These are phyloP conservation scores for Diaporthe sp. DNA, from an alignment of 2,329 filamentous ascomycete species.

Conservation along the genomic window DNA sequence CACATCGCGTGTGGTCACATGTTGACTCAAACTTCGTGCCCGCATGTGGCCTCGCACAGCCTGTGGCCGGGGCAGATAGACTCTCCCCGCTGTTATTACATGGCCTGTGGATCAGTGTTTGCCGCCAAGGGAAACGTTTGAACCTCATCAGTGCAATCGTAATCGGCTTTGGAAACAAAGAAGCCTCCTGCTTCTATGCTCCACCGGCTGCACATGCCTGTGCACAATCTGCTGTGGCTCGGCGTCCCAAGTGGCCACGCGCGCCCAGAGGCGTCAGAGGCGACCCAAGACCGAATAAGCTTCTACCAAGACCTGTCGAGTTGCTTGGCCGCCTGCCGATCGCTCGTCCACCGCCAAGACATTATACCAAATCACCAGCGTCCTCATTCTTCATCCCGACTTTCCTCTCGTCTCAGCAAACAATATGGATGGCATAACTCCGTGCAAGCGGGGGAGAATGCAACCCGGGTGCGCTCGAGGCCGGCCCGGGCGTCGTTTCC, in stretches of 20 bases:
- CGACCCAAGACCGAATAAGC: slow-evolving; percentile 3
- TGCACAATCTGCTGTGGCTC: not conserved
- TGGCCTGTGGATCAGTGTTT: not conserved
- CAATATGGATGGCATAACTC: slow-evolving; percentile 27
- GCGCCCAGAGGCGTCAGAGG: not conserved
- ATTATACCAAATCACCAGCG: not conserved
- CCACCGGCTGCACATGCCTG: not conserved
- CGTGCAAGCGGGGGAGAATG: slow-evolving; percentile 14
- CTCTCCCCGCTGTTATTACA: not conserved
- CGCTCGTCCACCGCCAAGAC: not conserved
- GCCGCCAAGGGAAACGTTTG: slow-evolving; percentile 11
- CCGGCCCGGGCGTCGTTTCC: slow-evolving; percentile 25
- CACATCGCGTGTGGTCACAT: not conserved
- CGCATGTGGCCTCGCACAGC: not conserved
- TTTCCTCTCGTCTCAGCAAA: slow-evolving; percentile 25
- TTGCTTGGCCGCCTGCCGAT: slow-evolving; percentile 11
- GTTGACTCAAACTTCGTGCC: not conserved
- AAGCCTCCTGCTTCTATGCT: not conserved
- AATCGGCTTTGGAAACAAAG: slow-evolving; percentile 14
- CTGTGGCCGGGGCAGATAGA: not conserved
- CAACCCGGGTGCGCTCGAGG: slow-evolving; percentile 11
- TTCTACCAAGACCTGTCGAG: slow-evolving; percentile 23
- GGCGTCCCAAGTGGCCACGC: not conserved
- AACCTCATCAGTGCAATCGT: slow-evolving; percentile 20
- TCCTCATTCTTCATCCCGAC: slow-evolving; percentile 10